These are phyloP conservation scores for Alternaria triticina DNA, from an alignment of 2,329 filamentous ascomycete genomes.

Conservation along the genomic window DNA sequence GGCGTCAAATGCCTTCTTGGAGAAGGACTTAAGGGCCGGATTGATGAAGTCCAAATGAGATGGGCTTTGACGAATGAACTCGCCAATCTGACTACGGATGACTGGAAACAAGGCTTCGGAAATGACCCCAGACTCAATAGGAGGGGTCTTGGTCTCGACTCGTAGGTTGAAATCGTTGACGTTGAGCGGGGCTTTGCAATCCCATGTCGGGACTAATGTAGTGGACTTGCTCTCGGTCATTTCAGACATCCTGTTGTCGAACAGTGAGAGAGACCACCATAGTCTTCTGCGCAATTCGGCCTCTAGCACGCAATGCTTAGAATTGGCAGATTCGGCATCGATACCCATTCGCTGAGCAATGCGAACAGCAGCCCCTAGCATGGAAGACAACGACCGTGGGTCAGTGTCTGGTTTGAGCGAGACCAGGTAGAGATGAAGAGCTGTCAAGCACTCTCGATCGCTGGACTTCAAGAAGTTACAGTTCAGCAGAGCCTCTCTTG, in stretches of 20 bases:
- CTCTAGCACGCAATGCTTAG: slow-evolving; percentile 62
- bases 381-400: slow-evolving; percentile 58
- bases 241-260: slow-evolving; percentile 63
- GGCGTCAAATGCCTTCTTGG: slow-evolving; percentile 23
- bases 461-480: slow-evolving; percentile 63
- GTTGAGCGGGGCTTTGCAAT: slow-evolving; percentile 59
- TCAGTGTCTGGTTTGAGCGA: slow-evolving; percentile 58
- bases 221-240: slow-evolving; percentile 59
- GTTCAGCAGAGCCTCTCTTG: slow-evolving; percentile 65
- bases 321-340: slow-evolving; percentile 60
- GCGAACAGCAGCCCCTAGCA: slow-evolving; percentile 64
- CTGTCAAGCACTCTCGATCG: slow-evolving; percentile 61
- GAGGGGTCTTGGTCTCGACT: slow-evolving; percentile 49
- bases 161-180: slow-evolving; percentile 58
- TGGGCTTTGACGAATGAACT: slow-evolving; percentile 49
- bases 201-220: slow-evolving; percentile 55
- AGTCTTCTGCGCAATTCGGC: slow-evolving; percentile 66
- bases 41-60: slow-evolving; percentile 57
- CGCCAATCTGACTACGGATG: slow-evolving; percentile 56
- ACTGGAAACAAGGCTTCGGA: slow-evolving; percentile 62
- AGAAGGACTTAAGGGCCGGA: slow-evolving; percentile 52
- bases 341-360: slow-evolving; percentile 67
- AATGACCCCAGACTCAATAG: slow-evolving; percentile 41
- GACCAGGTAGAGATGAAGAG: slow-evolving; percentile 63
- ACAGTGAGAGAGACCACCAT: slow-evolving; percentile 66